Conservation (phyloP, 2,329 filamentous ascomycete genomes). For the Penicillium sp. region DNA sequence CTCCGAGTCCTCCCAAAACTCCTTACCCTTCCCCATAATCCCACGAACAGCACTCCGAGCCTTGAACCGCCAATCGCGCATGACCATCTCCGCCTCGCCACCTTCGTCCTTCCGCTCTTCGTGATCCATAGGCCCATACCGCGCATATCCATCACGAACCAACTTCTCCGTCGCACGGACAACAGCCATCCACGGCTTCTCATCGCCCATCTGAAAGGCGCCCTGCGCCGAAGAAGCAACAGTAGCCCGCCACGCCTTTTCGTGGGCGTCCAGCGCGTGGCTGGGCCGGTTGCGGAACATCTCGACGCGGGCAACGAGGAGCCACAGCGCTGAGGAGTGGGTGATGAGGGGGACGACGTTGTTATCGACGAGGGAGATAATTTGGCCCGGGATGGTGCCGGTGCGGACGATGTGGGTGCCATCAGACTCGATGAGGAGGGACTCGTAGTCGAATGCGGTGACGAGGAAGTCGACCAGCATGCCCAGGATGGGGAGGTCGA, state of each 20-base stretch:
- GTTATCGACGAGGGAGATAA: constrained; percentile 73
- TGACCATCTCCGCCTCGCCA: constrained; percentile 63
- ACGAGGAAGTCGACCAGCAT: constrained; percentile 73
- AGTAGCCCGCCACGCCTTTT: constrained; percentile 82
- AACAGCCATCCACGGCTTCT: constrained; percentile 69
- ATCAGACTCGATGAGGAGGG: constrained; percentile 37
- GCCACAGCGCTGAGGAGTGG: constrained; percentile 73
- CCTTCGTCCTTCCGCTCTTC: constrained; percentile 55
- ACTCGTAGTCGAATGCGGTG: constrained; percentile 46
- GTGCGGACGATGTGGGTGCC: constrained; percentile 47
- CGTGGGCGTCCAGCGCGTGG: constrained; percentile 77
- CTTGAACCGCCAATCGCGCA: constrained; percentile 84
- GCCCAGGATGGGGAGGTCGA: constrained; percentile 74
- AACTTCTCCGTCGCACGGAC: constrained; percentile 79
- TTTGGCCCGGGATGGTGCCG: constrained; percentile 53
- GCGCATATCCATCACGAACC: constrained; percentile 75
- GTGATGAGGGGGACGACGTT: constrained; percentile 83
- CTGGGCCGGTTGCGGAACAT: constrained; percentile 71
- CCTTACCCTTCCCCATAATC: constrained; percentile 78
- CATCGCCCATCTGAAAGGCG: constrained; percentile 56
- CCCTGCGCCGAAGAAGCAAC: constrained; percentile 52
- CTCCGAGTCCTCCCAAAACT: constrained; percentile 74
- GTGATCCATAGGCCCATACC: constrained; percentile 64
- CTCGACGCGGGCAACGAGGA: constrained; percentile 69
- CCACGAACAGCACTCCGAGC: constrained; percentile 80